These are phyloP conservation scores for Hymenotorrendiella dingleyae DNA, from an alignment of 2,329 filamentous ascomycete genomes.

Conservation along the genomic window DNA sequence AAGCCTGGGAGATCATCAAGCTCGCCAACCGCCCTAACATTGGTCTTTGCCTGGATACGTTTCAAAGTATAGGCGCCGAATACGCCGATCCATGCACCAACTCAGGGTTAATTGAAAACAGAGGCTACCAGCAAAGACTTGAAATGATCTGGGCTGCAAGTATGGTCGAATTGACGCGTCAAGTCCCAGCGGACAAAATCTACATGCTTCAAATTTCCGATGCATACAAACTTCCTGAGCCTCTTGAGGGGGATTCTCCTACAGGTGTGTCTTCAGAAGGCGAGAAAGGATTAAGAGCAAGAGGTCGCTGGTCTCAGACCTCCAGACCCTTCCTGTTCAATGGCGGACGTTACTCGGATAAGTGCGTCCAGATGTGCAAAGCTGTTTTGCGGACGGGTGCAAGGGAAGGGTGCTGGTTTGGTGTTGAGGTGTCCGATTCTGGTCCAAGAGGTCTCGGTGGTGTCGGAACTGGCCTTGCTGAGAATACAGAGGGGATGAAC, in stretches of 20 bases:
- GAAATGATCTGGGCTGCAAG: slow-evolving; percentile 46
- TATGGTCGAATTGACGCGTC: slow-evolving; percentile 48
- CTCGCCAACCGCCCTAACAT: slow-evolving; percentile 59
- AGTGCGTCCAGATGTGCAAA: slow-evolving; percentile 51
- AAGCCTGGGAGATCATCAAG: slow-evolving; percentile 63
- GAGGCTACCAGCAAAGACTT: slow-evolving; percentile 37
- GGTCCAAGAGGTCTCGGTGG: slow-evolving; percentile 45
- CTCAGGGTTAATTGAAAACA: slow-evolving; percentile 51
- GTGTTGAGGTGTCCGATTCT: slow-evolving; percentile 64
- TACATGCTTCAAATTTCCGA: slow-evolving; percentile 71
- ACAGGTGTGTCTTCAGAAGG: no score
- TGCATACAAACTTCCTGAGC: slow-evolving; percentile 57
- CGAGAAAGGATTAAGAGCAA: slow-evolving; percentile 46
- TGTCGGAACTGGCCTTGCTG: background rate
- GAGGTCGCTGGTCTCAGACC: slow-evolving; percentile 66
- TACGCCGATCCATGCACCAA: slow-evolving; percentile 65
- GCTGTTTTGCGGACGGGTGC: slow-evolving; percentile 66
- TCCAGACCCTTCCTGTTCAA: slow-evolving; percentile 64
- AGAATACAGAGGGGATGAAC: slow-evolving; percentile 36
- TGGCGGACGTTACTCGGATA: slow-evolving; percentile 59
- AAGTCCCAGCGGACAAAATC: slow-evolving; percentile 63
- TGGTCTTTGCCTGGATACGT: slow-evolving; percentile 72
- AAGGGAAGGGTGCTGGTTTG: slow-evolving; percentile 55
- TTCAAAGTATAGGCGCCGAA: slow-evolving; percentile 67
- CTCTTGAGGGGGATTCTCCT: slow-evolving; percentile 44